These are phyloP conservation scores for Chlorociboria aeruginascens DNA, from an alignment of 495 filamentous ascomycete genomes.

Conservation along the genomic window DNA sequence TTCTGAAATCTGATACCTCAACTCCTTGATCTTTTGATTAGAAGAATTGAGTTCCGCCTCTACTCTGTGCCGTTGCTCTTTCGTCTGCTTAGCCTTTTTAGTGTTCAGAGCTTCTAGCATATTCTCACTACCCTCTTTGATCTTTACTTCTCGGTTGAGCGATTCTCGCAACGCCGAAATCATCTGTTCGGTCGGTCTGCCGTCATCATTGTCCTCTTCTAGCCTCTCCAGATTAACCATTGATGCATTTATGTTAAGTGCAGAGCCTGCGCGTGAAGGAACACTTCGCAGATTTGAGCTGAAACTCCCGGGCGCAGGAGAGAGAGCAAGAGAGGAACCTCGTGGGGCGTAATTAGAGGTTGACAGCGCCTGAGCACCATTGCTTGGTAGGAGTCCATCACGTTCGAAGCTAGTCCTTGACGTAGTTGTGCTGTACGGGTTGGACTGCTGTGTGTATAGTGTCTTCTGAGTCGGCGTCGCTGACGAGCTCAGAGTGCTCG, in stretches of 20 bases:
- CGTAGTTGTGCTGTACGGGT: conserved; percentile 27
- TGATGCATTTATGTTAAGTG: conserved; percentile 44
- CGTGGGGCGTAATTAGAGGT: conserved; percentile 52
- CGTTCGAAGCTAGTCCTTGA: conserved; percentile 12
- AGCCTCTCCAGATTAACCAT: conserved; percentile 41
- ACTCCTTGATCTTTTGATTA: conserved; percentile 77
- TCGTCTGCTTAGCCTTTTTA: conserved; percentile 94
- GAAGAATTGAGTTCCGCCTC: conserved; percentile 85
- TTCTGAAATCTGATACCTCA: conserved; percentile 69
- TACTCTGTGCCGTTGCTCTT: conserved; percentile 75
- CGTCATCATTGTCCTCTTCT: conserved; percentile 43
- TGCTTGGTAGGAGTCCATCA: conserved; percentile 35
- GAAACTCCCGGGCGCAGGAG: conserved; percentile 79
- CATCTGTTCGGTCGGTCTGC: conserved; percentile 55
- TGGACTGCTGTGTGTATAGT: conserved; percentile 40
- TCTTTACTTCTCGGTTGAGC: conserved; percentile 90
- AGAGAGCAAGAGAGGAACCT: conserved; percentile 52
- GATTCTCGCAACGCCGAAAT: conserved; percentile 63
- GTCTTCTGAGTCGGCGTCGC: conserved; percentile 62
- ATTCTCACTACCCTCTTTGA: conserved; percentile 95
- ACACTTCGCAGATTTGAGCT: conserved; percentile 75
- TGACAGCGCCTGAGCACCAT: conserved; percentile 38
- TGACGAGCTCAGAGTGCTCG: conserved; percentile 50
- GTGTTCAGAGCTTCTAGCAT: conserved; percentile 83
- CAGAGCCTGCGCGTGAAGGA: conserved; percentile 55